phyloP scores from a whole-genome alignment of 306 rosid genomes.

The Adenanthera pavonina region DNA sequence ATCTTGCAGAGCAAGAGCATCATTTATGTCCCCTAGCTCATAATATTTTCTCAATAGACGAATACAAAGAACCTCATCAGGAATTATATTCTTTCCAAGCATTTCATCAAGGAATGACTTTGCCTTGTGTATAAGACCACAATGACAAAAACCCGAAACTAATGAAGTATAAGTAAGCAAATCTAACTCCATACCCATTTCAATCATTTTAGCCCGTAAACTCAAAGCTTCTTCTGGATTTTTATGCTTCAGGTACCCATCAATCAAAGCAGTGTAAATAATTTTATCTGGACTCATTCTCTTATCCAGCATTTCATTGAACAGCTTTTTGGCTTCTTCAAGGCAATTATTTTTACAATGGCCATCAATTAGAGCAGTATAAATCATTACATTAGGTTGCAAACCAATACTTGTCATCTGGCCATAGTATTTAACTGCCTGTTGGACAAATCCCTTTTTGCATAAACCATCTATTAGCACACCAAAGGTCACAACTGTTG shows the following conservation, averaged over 20 bases:
- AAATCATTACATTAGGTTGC: conserved; percentile 80
- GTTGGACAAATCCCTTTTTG: conserved; percentile 71
- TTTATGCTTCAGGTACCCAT: conserved; percentile 87
- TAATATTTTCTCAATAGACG: conserved; percentile 65
- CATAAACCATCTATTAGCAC: conserved; percentile 90
- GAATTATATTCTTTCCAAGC: conserved; percentile 72
- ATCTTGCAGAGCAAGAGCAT: conserved; percentile 69
- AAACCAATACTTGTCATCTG: conserved; percentile 62
- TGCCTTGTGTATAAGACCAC: conserved; percentile 72
- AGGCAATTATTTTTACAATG: conserved; percentile 68
- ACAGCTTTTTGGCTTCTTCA: conserved; percentile 72
- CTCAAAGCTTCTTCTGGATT: conserved; percentile 76
- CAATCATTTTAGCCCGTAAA: conserved; percentile 67
- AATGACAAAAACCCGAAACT: conserved; percentile 74
- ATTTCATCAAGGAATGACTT: conserved; percentile 76
- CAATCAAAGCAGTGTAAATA: conserved; percentile 78
- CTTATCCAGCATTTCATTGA: conserved; percentile 77
- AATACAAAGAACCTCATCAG: conserved; percentile 77
- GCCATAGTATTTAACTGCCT: conserved; percentile 70
- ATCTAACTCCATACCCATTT: conserved; percentile 77
- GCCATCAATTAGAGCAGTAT: conserved; percentile 87
- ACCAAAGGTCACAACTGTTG: conserved; percentile 76
- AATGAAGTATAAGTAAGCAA: conserved; percentile 81
- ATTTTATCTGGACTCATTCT: conserved; percentile 83
- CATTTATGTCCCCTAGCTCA: conserved; percentile 67